Conservation (phyloP, 257 asterid species). For the Scutellaria minor region DNA sequence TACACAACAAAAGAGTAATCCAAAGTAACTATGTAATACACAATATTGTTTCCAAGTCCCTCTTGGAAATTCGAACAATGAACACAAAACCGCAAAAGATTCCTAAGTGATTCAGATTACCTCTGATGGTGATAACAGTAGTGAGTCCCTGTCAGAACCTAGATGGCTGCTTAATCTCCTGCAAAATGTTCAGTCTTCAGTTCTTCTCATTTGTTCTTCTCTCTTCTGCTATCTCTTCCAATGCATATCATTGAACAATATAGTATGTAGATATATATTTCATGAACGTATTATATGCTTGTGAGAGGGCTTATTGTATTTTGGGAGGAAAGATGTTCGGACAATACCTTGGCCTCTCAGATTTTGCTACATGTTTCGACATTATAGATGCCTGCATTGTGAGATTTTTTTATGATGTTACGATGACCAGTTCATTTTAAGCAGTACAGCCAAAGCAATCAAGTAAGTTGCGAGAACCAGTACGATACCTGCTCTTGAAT, state of each 20-base stretch:
- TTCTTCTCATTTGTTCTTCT: background rate
- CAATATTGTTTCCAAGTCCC: background rate
- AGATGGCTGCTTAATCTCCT: slow-evolving; percentile 77
- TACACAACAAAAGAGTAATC: background rate
- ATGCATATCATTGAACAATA: background rate
- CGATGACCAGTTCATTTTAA: background rate
- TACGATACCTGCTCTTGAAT: slow-evolving; percentile 85
- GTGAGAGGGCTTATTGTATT: background rate
- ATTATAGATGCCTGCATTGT: slow-evolving; percentile 74
- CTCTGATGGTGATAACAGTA: slow-evolving; percentile 59
- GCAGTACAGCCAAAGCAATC: background rate
- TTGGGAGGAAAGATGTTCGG: slow-evolving; percentile 9
- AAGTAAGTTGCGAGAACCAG: background rate
- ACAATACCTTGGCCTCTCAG: slow-evolving; percentile 79
- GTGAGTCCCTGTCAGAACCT: slow-evolving; percentile 55
- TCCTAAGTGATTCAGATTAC: slow-evolving; percentile 39
- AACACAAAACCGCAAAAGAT: slow-evolving; percentile 17
- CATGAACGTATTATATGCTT: background rate
- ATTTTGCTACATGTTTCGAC: slow-evolving; percentile 70
- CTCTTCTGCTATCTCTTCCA: background rate
- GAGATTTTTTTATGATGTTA: slow-evolving; percentile 22
- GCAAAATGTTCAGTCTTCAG: slow-evolving; percentile 34
- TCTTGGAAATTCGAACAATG: slow-evolving; percentile 1
- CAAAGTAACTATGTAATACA: background rate
- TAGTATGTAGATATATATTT: background rate